Percentiles rank a stretch among this genome's conserved stretches.
phyloP scores from a whole-genome alignment of 176 grass and related monocot species.

The Microstegium vimineum region DNA sequence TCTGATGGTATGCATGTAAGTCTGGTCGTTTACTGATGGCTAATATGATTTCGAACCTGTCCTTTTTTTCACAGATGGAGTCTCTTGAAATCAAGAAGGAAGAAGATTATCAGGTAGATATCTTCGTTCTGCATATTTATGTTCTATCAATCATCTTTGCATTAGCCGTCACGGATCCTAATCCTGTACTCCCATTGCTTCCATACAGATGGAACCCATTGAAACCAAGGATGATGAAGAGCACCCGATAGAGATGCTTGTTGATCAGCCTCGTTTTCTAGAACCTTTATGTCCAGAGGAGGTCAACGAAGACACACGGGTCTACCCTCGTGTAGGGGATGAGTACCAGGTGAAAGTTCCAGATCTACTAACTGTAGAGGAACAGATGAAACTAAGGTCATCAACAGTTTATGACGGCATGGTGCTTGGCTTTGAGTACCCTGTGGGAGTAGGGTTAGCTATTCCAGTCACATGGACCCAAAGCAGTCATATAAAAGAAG shows the following conservation, averaged over 20 bases:
- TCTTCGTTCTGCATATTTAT: slow-evolving; percentile 13
- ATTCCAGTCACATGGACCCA: slow-evolving; percentile 65
- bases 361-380: slow-evolving; percentile 31
- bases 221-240: slow-evolving; percentile 55
- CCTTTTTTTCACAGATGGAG: slow-evolving; percentile 61
- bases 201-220: slow-evolving; percentile 60
- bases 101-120: slow-evolving; percentile 52
- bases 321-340: slow-evolving; percentile 63
- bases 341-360: slow-evolving; percentile 85
- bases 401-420: slow-evolving; percentile 11
- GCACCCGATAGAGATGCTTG: slow-evolving; percentile 40
- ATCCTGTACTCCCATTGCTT: slow-evolving; percentile 11
- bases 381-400: slow-evolving; percentile 30
- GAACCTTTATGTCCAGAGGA: slow-evolving; percentile 49
- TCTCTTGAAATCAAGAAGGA: slow-evolving; percentile 52
- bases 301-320: slow-evolving; percentile 57
- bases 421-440: slow-evolving; percentile 37
- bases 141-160: not conserved
- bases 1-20: not conserved
- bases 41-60: slow-evolving; percentile 27
- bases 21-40: not conserved
- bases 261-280: slow-evolving; percentile 52
- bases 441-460: slow-evolving; percentile 46
- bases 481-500: slow-evolving; percentile 30
- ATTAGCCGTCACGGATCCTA: slow-evolving; percentile 18